phyloP scores from a whole-genome alignment of 108 stramenopile species.

The Fragilaria crotonensis region DNA sequence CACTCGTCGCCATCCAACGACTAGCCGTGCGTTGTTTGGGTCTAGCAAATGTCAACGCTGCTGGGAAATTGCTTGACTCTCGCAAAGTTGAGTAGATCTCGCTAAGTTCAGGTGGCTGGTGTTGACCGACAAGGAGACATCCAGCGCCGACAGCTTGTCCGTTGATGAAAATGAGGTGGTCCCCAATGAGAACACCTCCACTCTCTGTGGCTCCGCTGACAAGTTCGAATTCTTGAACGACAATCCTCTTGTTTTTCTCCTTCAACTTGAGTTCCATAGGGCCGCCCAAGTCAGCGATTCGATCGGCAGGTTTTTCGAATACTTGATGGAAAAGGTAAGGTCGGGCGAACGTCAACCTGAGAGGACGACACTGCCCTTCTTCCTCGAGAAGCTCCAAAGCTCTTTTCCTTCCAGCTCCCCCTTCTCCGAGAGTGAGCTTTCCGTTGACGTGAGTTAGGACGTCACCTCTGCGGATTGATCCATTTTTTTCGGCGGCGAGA shows the following conservation, averaged over 20 bases:
- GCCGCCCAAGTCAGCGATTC: slow-evolving; percentile 37
- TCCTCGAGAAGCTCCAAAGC: slow-evolving; percentile 49
- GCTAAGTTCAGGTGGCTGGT: slow-evolving; percentile 22
- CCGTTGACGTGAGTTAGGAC: slow-evolving; percentile 68
- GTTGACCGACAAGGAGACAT: slow-evolving; percentile 47
- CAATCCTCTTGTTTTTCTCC: slow-evolving; percentile 46
- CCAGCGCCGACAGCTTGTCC: slow-evolving; percentile 82
- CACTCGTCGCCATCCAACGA: slow-evolving; percentile 17
- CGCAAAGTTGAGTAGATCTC: slow-evolving; percentile 55
- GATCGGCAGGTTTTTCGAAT: slow-evolving; percentile 33
- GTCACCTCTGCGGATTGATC: slow-evolving; percentile 39
- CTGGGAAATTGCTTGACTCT: slow-evolving; percentile 44
- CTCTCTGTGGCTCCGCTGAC: slow-evolving; percentile 65
- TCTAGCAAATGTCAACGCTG: slow-evolving; percentile 78
- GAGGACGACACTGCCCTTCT: slow-evolving; percentile 48
- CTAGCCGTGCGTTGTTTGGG: slow-evolving; percentile 27
- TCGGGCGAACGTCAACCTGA: slow-evolving; percentile 56
- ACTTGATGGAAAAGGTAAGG: slow-evolving; percentile 43
- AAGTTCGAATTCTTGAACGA: slow-evolving; percentile 55
- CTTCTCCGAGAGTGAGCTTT: slow-evolving; percentile 51
- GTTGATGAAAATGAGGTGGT: slow-evolving; percentile 77
- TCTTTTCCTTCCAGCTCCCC: slow-evolving; percentile 38
- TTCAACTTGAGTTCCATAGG: slow-evolving; percentile 59
- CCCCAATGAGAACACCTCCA: slow-evolving; percentile 68
- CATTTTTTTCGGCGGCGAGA: slow-evolving; percentile 46